phyloP scores from a whole-genome alignment of 2,329 filamentous ascomycete genomes.

The Didymosphaeria variabile region DNA sequence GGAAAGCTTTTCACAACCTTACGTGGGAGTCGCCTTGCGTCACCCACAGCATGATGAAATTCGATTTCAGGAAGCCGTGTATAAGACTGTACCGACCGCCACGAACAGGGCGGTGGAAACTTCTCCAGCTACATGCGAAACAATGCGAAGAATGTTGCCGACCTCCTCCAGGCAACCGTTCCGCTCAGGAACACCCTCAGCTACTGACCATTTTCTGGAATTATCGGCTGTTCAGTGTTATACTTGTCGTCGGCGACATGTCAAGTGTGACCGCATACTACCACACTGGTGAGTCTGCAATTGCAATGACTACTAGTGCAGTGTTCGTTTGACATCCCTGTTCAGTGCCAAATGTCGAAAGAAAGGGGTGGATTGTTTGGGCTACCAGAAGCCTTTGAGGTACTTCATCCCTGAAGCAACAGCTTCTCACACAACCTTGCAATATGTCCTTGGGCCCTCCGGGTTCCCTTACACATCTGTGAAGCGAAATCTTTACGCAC shows the following conservation, averaged over 20 bases:
- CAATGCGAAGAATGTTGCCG: conserved; percentile 22
- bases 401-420: neutral
- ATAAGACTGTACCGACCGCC: conserved; percentile 29
- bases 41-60: conserved; percentile 13
- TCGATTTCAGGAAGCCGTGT: conserved; percentile 9
- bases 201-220: conserved; percentile 22
- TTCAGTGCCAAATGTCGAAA: conserved; percentile 46
- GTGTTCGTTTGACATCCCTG: conserved; percentile 11
- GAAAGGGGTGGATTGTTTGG: conserved; percentile 45
- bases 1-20: conserved; percentile 14
- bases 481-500: neutral
- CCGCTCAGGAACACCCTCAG: conserved; percentile 17
- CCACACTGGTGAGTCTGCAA: conserved; percentile 38
- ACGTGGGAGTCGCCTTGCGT: conserved; percentile 12
- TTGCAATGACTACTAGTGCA: neutral
- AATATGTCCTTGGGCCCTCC: neutral
- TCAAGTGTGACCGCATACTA: conserved; percentile 48
- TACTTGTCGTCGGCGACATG: conserved; percentile 47
- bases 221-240: conserved; percentile 42
- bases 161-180: conserved; percentile 20
- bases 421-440: neutral
- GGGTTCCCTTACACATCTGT: too few relatives aligned
- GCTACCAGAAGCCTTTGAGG: conserved; percentile 41
- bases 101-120: conserved; percentile 13
- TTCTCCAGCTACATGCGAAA: conserved; percentile 21